Evolutionary conservation across 2,329 filamentous ascomycete genomes (phyloP).

Genomic region (Microascus cirrosus): DNA sequence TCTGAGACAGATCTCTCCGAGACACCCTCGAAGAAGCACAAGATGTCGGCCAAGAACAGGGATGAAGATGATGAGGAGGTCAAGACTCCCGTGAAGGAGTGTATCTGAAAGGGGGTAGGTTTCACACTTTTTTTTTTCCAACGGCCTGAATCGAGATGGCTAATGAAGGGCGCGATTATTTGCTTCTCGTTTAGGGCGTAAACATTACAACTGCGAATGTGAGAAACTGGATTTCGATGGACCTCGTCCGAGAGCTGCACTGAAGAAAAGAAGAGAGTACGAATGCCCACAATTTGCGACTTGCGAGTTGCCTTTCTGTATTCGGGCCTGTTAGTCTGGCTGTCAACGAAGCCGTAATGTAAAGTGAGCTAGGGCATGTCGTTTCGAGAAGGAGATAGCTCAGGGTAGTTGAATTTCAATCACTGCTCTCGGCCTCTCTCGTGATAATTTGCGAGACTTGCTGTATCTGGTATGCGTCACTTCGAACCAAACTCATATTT

Average conservation of each 20-base stretch:
- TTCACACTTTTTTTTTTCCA: background rate
- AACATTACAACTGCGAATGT: background rate
- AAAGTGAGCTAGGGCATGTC: background rate
- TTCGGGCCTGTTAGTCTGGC: background rate
- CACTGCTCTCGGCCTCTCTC: background rate
- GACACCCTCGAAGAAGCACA: slow-evolving; percentile 17
- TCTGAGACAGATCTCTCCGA: slow-evolving; percentile 9
- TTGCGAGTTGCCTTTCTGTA: background rate
- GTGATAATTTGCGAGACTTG: background rate
- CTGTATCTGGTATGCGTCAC: background rate
- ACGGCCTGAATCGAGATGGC: background rate
- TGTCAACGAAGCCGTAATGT: background rate
- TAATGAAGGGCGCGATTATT: no score
- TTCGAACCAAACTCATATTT: background rate
- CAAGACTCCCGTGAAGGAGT: background rate
- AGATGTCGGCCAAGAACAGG: slow-evolving; percentile 14
- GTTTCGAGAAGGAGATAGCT: background rate
- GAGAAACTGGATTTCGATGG: background rate
- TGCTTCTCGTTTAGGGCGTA: no score
- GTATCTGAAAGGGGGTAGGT: background rate
- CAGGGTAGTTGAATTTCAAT: background rate
- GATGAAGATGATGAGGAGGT: background rate
- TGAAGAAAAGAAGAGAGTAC: background rate
- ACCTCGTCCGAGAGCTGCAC: background rate
- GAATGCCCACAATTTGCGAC: background rate